These are phyloP conservation scores for Irineochytrium annulatum DNA, from an alignment of 192 early-diverging fungal genomes.

Conservation along the genomic window DNA sequence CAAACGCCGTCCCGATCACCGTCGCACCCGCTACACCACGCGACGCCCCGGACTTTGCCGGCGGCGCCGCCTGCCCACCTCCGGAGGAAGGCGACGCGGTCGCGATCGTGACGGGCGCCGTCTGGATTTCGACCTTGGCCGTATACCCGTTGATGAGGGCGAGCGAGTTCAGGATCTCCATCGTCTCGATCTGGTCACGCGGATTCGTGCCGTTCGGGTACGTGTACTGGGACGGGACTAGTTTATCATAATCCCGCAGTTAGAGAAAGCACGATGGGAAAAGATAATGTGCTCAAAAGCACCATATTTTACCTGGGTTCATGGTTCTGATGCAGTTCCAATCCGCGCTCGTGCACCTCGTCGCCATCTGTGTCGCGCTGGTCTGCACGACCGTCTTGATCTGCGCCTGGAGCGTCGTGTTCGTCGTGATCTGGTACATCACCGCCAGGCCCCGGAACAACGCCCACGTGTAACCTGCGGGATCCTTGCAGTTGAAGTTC, in stretches of 20 bases:
- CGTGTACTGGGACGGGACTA: conserved; percentile 9
- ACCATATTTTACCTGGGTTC: conserved; percentile 6
- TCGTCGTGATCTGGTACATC: conserved; percentile 16
- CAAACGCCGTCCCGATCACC: too few species aligned
- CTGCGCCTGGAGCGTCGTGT: not conserved
- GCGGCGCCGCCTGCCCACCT: not conserved
- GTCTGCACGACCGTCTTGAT: conserved; percentile 2
- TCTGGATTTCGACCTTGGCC: too few species aligned
- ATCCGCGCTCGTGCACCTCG: not conserved
- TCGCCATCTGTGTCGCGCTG: not conserved
- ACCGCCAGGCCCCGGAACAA: conserved; percentile 10
- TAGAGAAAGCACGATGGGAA: not conserved
- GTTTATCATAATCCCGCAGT: not conserved
- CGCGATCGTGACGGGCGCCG: not conserved
- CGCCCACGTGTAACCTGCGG: conserved; percentile 18
- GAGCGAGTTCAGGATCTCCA: conserved; percentile 13
- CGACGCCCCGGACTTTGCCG: not conserved
- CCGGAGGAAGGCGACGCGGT: not conserved
- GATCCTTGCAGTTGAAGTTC: not conserved
- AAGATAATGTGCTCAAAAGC: not conserved
- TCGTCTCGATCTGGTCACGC: conserved; percentile 23
- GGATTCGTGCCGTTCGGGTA: conserved; percentile 22
- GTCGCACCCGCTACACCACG: not conserved
- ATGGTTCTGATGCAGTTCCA: conserved; percentile 28
- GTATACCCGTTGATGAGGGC: conserved; percentile 7